Conservation (phyloP, 768 basidiomycete genomes). For the Cystoderma amianthinum region DNA sequence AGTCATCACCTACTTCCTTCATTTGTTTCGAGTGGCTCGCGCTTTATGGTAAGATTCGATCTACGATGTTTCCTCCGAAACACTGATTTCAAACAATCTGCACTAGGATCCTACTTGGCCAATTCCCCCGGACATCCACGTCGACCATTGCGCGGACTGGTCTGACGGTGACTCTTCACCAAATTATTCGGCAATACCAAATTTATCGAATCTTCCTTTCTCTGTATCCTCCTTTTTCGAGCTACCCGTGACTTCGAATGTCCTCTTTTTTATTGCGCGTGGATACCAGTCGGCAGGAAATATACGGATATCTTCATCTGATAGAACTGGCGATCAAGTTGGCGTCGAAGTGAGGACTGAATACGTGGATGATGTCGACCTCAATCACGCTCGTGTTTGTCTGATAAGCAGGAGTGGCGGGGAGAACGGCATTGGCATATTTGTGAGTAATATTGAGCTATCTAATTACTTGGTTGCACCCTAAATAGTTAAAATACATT, state of each 20-base stretch:
- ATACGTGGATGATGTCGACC: slow-evolving; percentile 11
- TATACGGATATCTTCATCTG: slow-evolving; percentile 17
- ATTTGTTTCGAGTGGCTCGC: no score
- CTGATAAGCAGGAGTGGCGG: slow-evolving; percentile 14
- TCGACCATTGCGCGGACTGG: neutral
- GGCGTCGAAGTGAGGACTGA: slow-evolving; percentile 17
- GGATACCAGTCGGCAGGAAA: slow-evolving; percentile 17
- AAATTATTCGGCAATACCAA: neutral
- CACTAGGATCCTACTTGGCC: no score
- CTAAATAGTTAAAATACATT: neutral
- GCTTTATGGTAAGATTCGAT: no score
- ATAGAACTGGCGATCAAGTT: slow-evolving; percentile 12
- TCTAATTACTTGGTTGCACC: neutral
- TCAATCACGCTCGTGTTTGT: slow-evolving; percentile 22
- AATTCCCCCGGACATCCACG: neutral
- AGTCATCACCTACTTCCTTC: no score
- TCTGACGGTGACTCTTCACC: neutral
- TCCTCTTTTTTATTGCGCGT: slow-evolving; percentile 19
- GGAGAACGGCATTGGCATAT: slow-evolving; percentile 27
- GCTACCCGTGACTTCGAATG: slow-evolving; percentile 12
- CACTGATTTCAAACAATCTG: no score
- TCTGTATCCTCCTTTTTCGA: neutral
- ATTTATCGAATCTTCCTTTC: no score
- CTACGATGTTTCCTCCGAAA: no score
- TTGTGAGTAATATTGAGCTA: slow-evolving; percentile 18